Conservation (phyloP, 1,284 basidiomycete species). For the Earliella scabrosa region DNA sequence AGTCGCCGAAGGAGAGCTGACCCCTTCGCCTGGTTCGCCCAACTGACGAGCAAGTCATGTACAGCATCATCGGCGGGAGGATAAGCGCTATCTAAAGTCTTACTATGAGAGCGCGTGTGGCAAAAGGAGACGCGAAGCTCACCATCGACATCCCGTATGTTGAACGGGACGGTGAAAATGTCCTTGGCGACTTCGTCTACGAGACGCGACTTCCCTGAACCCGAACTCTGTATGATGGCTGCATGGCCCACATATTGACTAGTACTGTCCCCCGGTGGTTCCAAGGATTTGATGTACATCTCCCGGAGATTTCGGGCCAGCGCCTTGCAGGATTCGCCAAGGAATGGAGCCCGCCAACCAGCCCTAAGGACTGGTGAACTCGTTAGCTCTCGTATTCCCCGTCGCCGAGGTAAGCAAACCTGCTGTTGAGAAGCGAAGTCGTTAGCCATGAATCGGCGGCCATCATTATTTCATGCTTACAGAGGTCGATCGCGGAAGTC, state of each 20-base stretch:
- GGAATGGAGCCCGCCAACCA: neutral
- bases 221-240: constrained; percentile 20
- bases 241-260: constrained; percentile 7
- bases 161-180: constrained; percentile 45
- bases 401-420: too few relatives aligned
- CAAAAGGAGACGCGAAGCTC: neutral
- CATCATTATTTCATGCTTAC: too few relatives aligned
- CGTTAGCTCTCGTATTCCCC: too few relatives aligned
- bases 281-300: neutral
- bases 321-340: neutral
- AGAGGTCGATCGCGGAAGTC: too few relatives aligned
- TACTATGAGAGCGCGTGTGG: too few relatives aligned
- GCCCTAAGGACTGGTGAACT: too few relatives aligned
- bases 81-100: neutral
- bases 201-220: constrained; percentile 48
- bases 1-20: too few relatives aligned
- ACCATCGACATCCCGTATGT: constrained; percentile 27
- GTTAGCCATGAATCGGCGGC: too few relatives aligned
- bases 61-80: neutral
- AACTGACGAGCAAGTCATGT: too few relatives aligned
- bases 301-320: neutral
- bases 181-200: constrained; percentile 51
- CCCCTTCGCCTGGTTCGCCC: too few relatives aligned
- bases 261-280: too few relatives aligned
- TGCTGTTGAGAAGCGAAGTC: too few relatives aligned